Percentiles rank a stretch among this genome's conserved stretches.
phyloP scores from a whole-genome alignment of 75 land plant species.

The Cupressus sempervirens region DNA sequence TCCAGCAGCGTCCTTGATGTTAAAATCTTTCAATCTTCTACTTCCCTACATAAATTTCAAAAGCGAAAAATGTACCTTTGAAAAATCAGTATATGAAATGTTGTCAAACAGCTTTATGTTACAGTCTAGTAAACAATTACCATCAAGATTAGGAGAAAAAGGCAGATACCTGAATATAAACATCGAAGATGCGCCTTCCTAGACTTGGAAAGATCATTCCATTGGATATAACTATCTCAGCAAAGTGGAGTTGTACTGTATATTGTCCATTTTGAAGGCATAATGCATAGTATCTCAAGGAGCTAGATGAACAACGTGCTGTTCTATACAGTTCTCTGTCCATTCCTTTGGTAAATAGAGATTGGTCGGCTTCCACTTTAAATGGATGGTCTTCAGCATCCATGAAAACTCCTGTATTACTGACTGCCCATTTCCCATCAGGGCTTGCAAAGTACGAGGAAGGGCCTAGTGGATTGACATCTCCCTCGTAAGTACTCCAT shows the following conservation, averaged over 20 bases:
- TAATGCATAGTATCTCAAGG: too few species aligned
- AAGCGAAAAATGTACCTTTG: not conserved
- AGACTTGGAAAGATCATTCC: too few species aligned
- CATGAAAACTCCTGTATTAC: too few species aligned
- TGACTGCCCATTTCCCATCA: too few species aligned
- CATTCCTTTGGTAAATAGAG: not conserved
- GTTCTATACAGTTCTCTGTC: not conserved
- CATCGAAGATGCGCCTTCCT: too few species aligned
- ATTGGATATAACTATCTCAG: too few species aligned
- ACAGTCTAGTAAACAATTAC: not conserved
- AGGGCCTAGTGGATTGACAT: not conserved
- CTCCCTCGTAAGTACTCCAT: slow-evolving; percentile 13
- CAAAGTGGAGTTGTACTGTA: too few species aligned
- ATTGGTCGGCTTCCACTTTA: not conserved
- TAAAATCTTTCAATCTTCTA: slow-evolving; percentile 34
- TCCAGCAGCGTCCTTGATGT: slow-evolving; percentile 46
- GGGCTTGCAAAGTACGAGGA: too few species aligned
- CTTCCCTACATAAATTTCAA: slow-evolving; percentile 39
- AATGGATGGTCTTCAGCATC: too few species aligned
- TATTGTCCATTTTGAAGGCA: too few species aligned
- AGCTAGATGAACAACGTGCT: too few species aligned
- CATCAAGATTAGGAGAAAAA: not conserved
- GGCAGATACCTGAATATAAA: too few species aligned
- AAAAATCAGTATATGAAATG: not conserved
- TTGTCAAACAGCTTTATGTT: not conserved